Evolutionary conservation across 129 eudicot genomes (phyloP), one percentile per base, ranked within the genome.

Genomic region (Flaveria ramosissima): DNA sequence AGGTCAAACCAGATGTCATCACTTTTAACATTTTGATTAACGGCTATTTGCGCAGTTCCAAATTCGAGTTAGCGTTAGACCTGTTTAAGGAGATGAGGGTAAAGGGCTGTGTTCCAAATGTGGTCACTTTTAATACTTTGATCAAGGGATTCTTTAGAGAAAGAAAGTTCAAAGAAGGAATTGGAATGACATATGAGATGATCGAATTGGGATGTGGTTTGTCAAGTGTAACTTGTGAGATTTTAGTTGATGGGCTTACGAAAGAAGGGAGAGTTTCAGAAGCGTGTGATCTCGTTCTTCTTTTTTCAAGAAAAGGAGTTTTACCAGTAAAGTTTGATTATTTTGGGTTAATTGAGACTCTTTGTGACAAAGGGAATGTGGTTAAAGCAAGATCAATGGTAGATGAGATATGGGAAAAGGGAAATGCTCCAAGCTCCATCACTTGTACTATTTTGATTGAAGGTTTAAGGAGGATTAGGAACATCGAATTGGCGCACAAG

Each of bases 171-270:
- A 89, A 90, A 70, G 90, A 88, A 66, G 98, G 88, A 5, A 79
- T 93, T 47, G 91, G 86, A 24, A 90, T 93, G 96, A 97, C 97
- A 0, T 81, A 82, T 36, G 98, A 93, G 85, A 93, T 93, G 98
- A 81, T 84, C 45, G 92, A 87, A 78, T 70, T 90, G 77, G 95
- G 94, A 48, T 90, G 96, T n/a, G 87, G 79, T 68, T 77, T 93
- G 73, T 85, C 98, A 0, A 77, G 77, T 46, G 96, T 85, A 36
- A 93, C 96, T 30, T 88, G 97, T 62, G 96, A 90, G 82, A 90
- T 93, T 80, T 79, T 93, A 86, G 77, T 85, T 41, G 88, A 90
- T 52, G 96, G 97, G 77, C 88, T 93, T 45, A 83, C 84, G 41
- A 81, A 79, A 13, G 85, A 71, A 51, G 88, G 86, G 26, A 80